These are phyloP conservation scores for Cladosporium sp. DNA, from an alignment of 2,329 filamentous ascomycete species.

Conservation along the genomic window DNA sequence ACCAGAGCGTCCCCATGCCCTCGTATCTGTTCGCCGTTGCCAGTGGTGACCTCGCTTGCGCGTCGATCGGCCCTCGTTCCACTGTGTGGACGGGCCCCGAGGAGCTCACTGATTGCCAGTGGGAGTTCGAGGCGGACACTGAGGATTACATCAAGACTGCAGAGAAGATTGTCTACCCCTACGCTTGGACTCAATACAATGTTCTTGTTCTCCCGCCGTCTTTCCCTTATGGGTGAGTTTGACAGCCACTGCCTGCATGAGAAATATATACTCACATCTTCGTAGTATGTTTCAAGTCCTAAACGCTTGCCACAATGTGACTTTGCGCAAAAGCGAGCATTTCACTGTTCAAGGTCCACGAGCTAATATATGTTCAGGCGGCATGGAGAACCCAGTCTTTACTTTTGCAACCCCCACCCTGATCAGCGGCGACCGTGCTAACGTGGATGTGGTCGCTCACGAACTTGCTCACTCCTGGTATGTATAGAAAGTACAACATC, in stretches of 20 bases:
- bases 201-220: constrained; percentile 83
- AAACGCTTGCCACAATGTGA: too few species aligned
- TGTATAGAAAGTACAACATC: too few species aligned
- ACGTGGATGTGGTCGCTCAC: constrained; percentile 93
- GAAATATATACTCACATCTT: too few species aligned
- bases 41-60: constrained; percentile 72
- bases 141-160: constrained; percentile 86
- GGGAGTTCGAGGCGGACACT: constrained; percentile 86
- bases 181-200: constrained; percentile 93
- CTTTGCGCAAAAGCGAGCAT: neutral
- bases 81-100: constrained; percentile 83
- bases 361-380: neutral
- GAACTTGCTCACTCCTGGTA: constrained; percentile 68
- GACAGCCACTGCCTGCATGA: constrained; percentile 41
- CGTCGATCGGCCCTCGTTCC: constrained; percentile 79
- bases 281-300: too few species aligned
- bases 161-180: constrained; percentile 75
- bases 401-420: constrained; percentile 94
- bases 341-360: neutral
- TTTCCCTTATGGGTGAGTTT: constrained; percentile 73
- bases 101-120: constrained; percentile 74
- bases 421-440: constrained; percentile 75
- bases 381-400: constrained; percentile 67
- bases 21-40: constrained; percentile 93
- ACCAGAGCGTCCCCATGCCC: constrained; percentile 87